Percentiles rank a stretch among this genome's conserved stretches.
These are phyloP conservation scores for Phytophthora melonis DNA, from an alignment of 352 stramenopile species.

Conservation along the genomic window DNA sequence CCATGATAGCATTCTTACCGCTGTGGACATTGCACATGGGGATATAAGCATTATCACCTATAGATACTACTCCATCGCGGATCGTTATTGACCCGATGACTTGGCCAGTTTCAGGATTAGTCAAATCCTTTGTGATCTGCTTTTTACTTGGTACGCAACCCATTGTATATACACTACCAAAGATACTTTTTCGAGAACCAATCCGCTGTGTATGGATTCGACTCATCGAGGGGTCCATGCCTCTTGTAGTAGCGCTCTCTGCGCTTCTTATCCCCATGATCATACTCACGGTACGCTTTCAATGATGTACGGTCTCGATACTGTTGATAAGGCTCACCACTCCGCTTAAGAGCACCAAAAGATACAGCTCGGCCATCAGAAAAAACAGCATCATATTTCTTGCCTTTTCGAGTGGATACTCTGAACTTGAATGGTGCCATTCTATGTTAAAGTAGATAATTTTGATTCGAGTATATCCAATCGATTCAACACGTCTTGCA, in stretches of 20 bases:
- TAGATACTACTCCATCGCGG: background rate
- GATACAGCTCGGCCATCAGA: constrained; percentile 11
- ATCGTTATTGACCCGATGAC: background rate
- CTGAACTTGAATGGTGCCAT: background rate
- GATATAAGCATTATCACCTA: background rate
- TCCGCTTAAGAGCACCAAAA: constrained; percentile 19
- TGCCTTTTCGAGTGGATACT: background rate
- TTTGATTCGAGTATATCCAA: background rate
- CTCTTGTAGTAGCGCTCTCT: background rate
- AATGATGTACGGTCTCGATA: constrained; percentile 5
- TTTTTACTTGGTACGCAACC: background rate
- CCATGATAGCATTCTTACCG: background rate
- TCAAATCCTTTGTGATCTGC: background rate
- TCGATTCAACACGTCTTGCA: no score
- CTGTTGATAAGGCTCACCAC: constrained; percentile 16
- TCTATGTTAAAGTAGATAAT: background rate
- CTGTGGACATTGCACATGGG: background rate
- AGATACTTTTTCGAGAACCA: no score
- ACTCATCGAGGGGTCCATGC: no score
- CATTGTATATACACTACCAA: no score
- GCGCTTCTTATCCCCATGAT: background rate
- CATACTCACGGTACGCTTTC: background rate
- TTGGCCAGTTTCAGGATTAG: background rate
- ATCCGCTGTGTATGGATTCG: background rate
- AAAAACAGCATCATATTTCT: constrained; percentile 21